Evolutionary conservation across 202 grass and related monocot genomes (phyloP), one percentile per base, ranked within the genome.

Genomic region (Setaria viridis): DNA sequence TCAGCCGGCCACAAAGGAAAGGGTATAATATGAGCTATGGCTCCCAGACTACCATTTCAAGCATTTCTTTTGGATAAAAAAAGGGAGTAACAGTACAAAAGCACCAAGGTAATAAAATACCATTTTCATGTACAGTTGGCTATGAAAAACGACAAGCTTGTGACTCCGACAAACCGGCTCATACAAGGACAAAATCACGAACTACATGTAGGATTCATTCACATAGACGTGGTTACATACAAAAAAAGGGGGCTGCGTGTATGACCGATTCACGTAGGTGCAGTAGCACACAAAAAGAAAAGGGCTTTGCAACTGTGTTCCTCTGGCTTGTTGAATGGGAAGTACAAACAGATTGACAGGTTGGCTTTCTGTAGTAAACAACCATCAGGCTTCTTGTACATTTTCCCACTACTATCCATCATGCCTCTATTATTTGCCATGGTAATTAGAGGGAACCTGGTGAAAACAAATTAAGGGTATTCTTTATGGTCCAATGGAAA

Each of bases 391-490:
- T 15, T 25, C 32, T 65, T 7, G 17, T 56, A 47, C 34, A 80
- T 55, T 56, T 75, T 46, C 9, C 17, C 16, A 76, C 47, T 50
- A 81, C 46, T 8, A 73, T 59, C 21, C n/a, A 42, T 54, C n/a
- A 39, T 37, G 3, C 11, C 54, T 71, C 32, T 64, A 29, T 55
- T 74, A 60, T 25, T 75, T 72, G 12, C 15, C 11, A 35, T 42
- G 1, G 56, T 30, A 86, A 90, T 65, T 45, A 77, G 45, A 43
- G 7, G 15, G 50, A 65, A 42, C 32, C 73, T 49, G 21, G 41
- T 72, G 32, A 72, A 78, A 72, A 9, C 11, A 55, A 49, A 62
- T 63, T 13, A 76, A 49, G 47, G 62, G 32, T 76, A 70, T 59
- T 72, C 33, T 70, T 39, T 25, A 29, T 6, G 19, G 25, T 81